Evolutionary conservation across 2,329 filamentous ascomycete genomes (phyloP), one percentile per base, ranked within the genome.

Genomic region (Phaeosphaeria sp.): DNA sequence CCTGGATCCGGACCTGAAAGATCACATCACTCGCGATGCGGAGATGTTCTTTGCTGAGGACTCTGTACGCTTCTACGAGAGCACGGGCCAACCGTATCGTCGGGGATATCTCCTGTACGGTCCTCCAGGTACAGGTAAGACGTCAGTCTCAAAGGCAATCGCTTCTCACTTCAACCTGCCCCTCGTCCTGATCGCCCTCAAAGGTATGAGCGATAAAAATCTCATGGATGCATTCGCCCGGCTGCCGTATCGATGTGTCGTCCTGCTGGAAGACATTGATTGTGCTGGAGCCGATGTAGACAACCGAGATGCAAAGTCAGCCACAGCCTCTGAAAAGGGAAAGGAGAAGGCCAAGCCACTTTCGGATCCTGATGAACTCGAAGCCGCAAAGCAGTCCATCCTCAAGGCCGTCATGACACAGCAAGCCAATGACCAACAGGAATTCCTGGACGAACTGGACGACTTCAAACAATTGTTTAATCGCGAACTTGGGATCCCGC

Each of bases 91-190:
- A n/a, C 66, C 62, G 2, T 67, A 66, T 48, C 56, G 60, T 9
- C 62, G 64, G 45, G 73, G 75, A 2, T 77, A 75, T 51, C 64
- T 79, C 45, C 63, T 79, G 8, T 57, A 74, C 53, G 70, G 76
- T 1, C 72, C 68, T 7, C 76, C 75, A 6, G 72, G 76, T 36
- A 78, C 72, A 2, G 71, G 76, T 2, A 79, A 79, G 59, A 89
- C 86, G 6, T 59, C 53, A 6, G 42, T 64, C 11, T 48, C 53
- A 8, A 22, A 43, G 15, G 78, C 78, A 0, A 63, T 81, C 6
- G 78, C 78, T 77, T 81, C 57, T 69, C 77, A 46, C 61, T 39
- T 51, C 17, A 33, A 57, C 13, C 20, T 51, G 13, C 43, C 42
- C 17, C 42, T 81, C 17, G 72, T 78, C 42, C 72, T 80, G n/a